Evolutionary conservation across 192 early-diverging fungal genomes (phyloP).

Genomic region (Backusella australiensis): DNA sequence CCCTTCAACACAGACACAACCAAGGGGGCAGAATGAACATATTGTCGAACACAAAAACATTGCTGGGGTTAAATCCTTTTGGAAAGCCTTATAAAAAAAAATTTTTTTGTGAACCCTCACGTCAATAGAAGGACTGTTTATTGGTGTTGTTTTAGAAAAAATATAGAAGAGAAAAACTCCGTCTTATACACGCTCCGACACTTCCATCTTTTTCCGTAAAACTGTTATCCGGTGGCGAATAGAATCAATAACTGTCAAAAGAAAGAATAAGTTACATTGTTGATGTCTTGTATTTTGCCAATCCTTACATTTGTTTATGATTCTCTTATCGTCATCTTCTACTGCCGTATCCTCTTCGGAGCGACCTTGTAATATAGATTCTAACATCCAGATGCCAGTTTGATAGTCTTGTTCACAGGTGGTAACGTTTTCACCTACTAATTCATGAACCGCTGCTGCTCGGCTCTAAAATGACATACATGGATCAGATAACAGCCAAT

Average conservation of each 20-base stretch:
- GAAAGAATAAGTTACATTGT: background rate
- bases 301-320: conserved; percentile 51
- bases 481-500: background rate
- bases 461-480: conserved; percentile 42
- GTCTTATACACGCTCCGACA: conserved; percentile 1
- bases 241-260: conserved; percentile 31
- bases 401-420: conserved; percentile 75
- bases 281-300: too few species aligned
- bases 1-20: background rate
- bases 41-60: background rate
- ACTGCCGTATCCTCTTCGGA: conserved; percentile 42
- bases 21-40: background rate
- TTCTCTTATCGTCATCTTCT: conserved; percentile 52
- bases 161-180: background rate
- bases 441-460: conserved; percentile 60
- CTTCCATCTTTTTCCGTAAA: conserved; percentile 26
- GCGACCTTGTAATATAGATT: conserved; percentile 61
- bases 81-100: background rate
- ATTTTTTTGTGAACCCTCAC: background rate
- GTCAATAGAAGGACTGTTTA: background rate
- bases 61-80: background rate
- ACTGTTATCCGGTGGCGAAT: conserved; percentile 28
- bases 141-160: background rate
- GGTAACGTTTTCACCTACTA: conserved; percentile 59
- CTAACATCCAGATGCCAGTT: conserved; percentile 72